Conservation (phyloP, 441 rosid genomes). For the Populus hybrid region DNA sequence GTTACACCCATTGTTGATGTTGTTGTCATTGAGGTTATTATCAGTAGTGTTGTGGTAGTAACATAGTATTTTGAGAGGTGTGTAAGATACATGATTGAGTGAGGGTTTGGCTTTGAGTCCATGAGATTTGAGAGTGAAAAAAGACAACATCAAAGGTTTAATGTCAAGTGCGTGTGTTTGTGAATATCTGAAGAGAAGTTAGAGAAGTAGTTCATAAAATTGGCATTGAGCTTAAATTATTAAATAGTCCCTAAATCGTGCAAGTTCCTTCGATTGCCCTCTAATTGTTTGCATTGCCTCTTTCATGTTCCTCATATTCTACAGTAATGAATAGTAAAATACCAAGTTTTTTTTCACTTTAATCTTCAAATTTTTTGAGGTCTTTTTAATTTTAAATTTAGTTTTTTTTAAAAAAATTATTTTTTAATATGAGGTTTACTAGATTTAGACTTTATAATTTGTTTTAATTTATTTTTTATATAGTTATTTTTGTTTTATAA, state of each 20-base stretch:
- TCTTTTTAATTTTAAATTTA: too few species aligned
- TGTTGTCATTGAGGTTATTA: not conserved
- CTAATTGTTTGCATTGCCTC: not conserved
- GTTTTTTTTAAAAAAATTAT: too few species aligned
- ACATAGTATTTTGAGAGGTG: conserved; percentile 18
- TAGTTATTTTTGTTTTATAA: too few species aligned
- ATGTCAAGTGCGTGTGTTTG: not conserved
- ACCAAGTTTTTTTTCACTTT: too few species aligned
- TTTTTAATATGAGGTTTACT: too few species aligned
- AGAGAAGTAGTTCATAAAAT: not conserved
- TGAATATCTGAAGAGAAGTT: not conserved
- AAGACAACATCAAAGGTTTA: conserved; percentile 31
- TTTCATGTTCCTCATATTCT: too few species aligned
- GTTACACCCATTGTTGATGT: not conserved
- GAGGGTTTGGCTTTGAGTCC: conserved; percentile 26
- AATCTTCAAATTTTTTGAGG: too few species aligned
- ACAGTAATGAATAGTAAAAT: too few species aligned
- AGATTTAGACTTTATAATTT: too few species aligned
- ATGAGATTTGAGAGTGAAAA: conserved; percentile 27
- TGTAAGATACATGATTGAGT: conserved; percentile 16
- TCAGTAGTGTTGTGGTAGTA: conserved; percentile 10
- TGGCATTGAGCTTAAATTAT: not conserved
- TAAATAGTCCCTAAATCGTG: not conserved
- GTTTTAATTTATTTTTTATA: too few species aligned
- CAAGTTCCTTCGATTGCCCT: not conserved